A percentile compares a stretch with the other conserved stretches of the same genome.
phyloP scores from a whole-genome alignment of 2,329 filamentous ascomycete species.

The Arachnomyces sp. region DNA sequence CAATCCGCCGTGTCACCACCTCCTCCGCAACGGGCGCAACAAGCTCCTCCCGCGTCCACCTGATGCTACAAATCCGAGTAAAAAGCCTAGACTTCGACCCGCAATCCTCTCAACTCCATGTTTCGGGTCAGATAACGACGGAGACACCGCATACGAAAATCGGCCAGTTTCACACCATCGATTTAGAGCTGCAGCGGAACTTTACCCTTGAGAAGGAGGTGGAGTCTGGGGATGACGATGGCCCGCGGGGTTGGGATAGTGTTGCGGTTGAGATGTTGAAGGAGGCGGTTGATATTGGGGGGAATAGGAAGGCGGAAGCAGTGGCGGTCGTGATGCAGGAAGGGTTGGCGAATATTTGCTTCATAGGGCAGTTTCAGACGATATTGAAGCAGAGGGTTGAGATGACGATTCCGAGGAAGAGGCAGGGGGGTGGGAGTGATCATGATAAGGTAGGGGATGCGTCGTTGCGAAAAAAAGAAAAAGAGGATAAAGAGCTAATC shows the following conservation, averaged over 20 bases:
- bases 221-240: constrained; percentile 35
- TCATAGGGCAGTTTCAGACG: constrained; percentile 44
- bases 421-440: constrained; percentile 36
- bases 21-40: constrained; percentile 54
- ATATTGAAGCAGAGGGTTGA: constrained; percentile 43
- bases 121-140: constrained; percentile 56
- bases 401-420: constrained; percentile 41
- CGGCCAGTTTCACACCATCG: constrained; percentile 63
- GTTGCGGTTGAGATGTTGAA: constrained; percentile 70
- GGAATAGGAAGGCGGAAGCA: constrained; percentile 68
- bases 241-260: constrained; percentile 69
- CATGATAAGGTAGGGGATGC: constrained; percentile 37
- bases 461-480: background rate
- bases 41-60: constrained; percentile 56
- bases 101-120: constrained; percentile 60
- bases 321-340: constrained; percentile 94
- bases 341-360: constrained; percentile 44
- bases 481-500: background rate
- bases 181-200: constrained; percentile 77
- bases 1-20: constrained; percentile 58
- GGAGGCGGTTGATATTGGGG: constrained; percentile 64
- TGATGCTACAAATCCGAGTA: constrained; percentile 58
- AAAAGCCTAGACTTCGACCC: constrained; percentile 63
- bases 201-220: constrained; percentile 80
- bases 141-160: constrained; percentile 62